Percentiles rank a stretch among this genome's conserved stretches.
Evolutionary conservation across 140 eudicot species (phyloP).

Genomic region (Stevia rebaudiana): DNA sequence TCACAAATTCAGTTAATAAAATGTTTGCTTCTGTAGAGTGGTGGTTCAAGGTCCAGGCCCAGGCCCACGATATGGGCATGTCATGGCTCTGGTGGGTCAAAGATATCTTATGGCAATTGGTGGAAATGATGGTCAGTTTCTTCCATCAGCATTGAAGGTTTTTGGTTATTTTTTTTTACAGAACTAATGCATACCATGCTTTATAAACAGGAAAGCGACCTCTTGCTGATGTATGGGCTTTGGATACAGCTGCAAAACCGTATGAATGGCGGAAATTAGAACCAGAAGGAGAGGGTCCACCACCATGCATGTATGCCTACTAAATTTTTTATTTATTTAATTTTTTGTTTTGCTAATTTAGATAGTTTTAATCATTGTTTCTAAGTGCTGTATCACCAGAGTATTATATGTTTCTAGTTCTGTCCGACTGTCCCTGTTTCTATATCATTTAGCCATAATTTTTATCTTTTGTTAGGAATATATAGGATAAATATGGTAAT

Average conservation of each 20-base stretch:
- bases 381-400: background rate
- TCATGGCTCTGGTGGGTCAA: conserved; percentile 99
- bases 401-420: conserved; percentile 7
- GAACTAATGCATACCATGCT: conserved; percentile 17
- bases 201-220: conserved; percentile 73
- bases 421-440: background rate
- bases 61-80: conserved; percentile 98
- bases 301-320: conserved; percentile 88
- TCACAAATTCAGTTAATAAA: conserved; percentile 8
- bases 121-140: conserved; percentile 89
- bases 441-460: background rate
- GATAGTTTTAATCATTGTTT: background rate
- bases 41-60: conserved; percentile 99
- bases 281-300: conserved; percentile 99
- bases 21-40: conserved; percentile 49
- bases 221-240: conserved; percentile 99
- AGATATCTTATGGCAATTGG: conserved; percentile 99
- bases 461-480: background rate
- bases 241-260: conserved; percentile 99
- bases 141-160: conserved; percentile 18
- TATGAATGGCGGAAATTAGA: conserved; percentile 98
- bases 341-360: conserved; percentile 1
- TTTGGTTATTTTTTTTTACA: conserved; percentile 4
- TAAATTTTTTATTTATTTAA: too few relatives aligned
- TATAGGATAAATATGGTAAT: background rate